phyloP scores from a whole-genome alignment of 2,329 filamentous ascomycete species.

The Trichophyton verrucosum region DNA sequence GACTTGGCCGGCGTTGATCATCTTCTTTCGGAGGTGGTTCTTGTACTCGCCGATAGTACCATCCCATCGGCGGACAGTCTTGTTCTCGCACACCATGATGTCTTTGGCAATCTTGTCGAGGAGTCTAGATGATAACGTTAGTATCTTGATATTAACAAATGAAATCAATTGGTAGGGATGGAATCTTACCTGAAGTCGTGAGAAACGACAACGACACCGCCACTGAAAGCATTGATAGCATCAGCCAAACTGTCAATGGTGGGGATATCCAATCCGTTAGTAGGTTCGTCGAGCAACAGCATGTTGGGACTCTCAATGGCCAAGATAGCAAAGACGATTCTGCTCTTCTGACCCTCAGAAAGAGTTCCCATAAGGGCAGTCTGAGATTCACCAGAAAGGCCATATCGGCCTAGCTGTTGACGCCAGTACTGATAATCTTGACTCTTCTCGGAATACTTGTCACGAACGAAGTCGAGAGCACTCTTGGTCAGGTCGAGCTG shows the following conservation, averaged over 20 bases:
- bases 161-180: neutral
- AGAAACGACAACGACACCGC: slow-evolving; percentile 93
- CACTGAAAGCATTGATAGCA: slow-evolving; percentile 90
- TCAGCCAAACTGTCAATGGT: slow-evolving; percentile 96
- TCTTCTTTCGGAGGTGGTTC: slow-evolving; percentile 98
- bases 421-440: slow-evolving; percentile 99
- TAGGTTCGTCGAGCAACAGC: slow-evolving; percentile 94
- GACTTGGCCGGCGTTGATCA: slow-evolving; percentile 77
- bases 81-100: slow-evolving; percentile 98
- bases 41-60: slow-evolving; percentile 91
- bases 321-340: slow-evolving; percentile 93
- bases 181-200: slow-evolving; percentile 87
- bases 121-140: slow-evolving; percentile 46
- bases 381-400: slow-evolving; percentile 83
- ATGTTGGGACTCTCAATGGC: slow-evolving; percentile 96
- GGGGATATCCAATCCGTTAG: slow-evolving; percentile 97
- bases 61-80: slow-evolving; percentile 80
- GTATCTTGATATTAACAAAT: slow-evolving; percentile 3
- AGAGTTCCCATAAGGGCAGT: slow-evolving; percentile 96
- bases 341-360: slow-evolving; percentile 93
- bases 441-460: slow-evolving; percentile 78
- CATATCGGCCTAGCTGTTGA: slow-evolving; percentile 90
- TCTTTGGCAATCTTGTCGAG: slow-evolving; percentile 99
- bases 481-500: slow-evolving; percentile 98
- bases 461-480: slow-evolving; percentile 89